Evolutionary conservation across 1,139 yeast species (phyloP), one percentile per base, ranked within the genome.

Genomic region (Zygotorulaspora mrakii): DNA sequence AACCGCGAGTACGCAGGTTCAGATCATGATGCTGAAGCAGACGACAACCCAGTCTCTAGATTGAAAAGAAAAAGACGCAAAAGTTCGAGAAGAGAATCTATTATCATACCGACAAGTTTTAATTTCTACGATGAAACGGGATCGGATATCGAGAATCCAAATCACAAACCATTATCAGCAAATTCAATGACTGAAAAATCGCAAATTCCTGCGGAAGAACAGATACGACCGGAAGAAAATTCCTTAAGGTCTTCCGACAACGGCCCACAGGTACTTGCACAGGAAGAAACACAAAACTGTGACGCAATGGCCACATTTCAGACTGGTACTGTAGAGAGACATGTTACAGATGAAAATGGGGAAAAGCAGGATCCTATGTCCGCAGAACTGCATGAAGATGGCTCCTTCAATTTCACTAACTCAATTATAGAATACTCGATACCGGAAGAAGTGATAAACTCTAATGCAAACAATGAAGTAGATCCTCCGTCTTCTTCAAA

Each of bases 21-120:
- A 14, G 20, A 28, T 17, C 11, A 16, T 28, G n/a, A 28, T 28
- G 11, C 3, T 28, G 4, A 7, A 9, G 20, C 9, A 7, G 18
- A 6, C 9, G 31, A n/a, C n/a, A n/a, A n/a, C n/a, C n/a, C 17
- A 28, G 18, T 10, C 9, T 5, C 26, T 3, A 26, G 23, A 13
- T 33, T 37, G 8, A 49, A 46, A 5, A 61, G 57, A 35, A 59
- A 62, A 48, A 61, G 64, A 47, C 58, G 68, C 17, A 66, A 61
- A 44, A 62, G 66, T 42, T 55, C 64, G 3, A 57, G 70, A 48
- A 59, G 70, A 42, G 67, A 66, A 38, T 66, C 70, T 1, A 58
- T 66, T 30, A 64, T 63, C 45, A 50, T 63, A 18, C 61, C 66
- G 5, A 57, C 64, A 12, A 61, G 60, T 33, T 48, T 52, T 28